These are phyloP conservation scores for Lasiodiplodia hormozganensis DNA, from an alignment of 2,329 filamentous ascomycete species.

Conservation along the genomic window DNA sequence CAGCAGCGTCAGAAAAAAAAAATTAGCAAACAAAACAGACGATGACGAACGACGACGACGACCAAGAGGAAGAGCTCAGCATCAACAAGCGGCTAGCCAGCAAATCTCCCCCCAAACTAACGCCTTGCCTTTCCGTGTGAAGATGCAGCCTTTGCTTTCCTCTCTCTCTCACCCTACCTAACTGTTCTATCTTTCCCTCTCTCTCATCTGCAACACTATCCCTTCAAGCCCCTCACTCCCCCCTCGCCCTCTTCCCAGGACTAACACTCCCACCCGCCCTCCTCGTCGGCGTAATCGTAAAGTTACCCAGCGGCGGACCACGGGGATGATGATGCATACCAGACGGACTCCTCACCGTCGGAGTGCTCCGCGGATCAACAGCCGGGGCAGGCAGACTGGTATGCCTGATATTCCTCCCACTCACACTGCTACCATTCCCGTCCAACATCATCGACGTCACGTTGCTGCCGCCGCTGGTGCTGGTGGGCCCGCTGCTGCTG, in stretches of 20 bases:
- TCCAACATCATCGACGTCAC: not conserved
- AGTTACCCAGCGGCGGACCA: constrained; percentile 23
- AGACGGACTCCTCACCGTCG: constrained; percentile 15
- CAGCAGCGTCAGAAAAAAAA: no score
- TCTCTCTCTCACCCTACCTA: not conserved
- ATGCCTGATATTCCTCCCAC: not conserved
- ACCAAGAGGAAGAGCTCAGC: not conserved
- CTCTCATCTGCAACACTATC: no score
- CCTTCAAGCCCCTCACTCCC: not conserved
- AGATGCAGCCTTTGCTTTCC: not conserved
- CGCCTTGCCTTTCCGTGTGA: no score
- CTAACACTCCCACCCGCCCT: constrained; percentile 10
- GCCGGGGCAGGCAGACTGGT: constrained; percentile 6
- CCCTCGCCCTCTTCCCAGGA: constrained; percentile 22
- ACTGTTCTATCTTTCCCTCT: not conserved
- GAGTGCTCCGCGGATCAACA: constrained; percentile 1
- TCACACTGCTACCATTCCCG: no score
- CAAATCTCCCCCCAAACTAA: no score
- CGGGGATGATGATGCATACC: not conserved
- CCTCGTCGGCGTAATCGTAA: constrained; percentile 22
- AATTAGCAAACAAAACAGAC: no score
- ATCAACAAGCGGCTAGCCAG: not conserved
- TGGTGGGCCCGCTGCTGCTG: not conserved
- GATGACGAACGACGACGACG: no score
- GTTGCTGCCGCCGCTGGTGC: not conserved